These are phyloP conservation scores for Boletus rubropictus DNA, from an alignment of 768 basidiomycete species.

Conservation along the genomic window DNA sequence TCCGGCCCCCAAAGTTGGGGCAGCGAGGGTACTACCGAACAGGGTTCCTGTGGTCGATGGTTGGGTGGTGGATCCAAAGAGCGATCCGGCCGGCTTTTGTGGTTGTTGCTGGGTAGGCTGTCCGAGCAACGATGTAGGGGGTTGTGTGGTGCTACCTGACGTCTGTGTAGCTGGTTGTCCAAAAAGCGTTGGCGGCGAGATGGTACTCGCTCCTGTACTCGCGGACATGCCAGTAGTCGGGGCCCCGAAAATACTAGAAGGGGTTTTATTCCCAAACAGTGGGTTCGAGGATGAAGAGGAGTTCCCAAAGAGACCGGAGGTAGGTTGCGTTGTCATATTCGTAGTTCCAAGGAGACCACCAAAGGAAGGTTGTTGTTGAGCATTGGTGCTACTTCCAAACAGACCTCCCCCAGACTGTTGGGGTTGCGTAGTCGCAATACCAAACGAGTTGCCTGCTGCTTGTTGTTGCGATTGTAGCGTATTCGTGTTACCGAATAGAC, in stretches of 20 bases:
- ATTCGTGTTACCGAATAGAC: slow-evolving; percentile 22
- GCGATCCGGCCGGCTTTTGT: slow-evolving; percentile 20
- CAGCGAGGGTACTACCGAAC: slow-evolving; percentile 31
- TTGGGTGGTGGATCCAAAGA: slow-evolving; percentile 30
- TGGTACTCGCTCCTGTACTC: slow-evolving; percentile 5
- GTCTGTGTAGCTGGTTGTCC: slow-evolving; percentile 22
- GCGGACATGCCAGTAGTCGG: slow-evolving; percentile 21
- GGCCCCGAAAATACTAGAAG: slow-evolving; percentile 26
- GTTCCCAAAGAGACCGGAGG: slow-evolving; percentile 28
- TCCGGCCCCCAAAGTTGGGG: slow-evolving; percentile 31
- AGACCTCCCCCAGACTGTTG: slow-evolving; percentile 20
- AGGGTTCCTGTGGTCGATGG: slow-evolving; percentile 28
- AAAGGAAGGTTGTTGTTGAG: slow-evolving; percentile 21
- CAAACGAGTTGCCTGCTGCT: slow-evolving; percentile 18
- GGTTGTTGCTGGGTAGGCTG: slow-evolving; percentile 21
- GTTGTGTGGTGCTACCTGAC: slow-evolving; percentile 10
- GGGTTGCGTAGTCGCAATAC: slow-evolving; percentile 16
- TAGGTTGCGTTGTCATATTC: slow-evolving; percentile 13
- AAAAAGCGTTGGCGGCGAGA: slow-evolving; percentile 29
- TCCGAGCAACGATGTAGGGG: slow-evolving; percentile 18
- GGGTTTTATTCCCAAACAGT: slow-evolving; percentile 34
- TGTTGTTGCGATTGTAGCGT: slow-evolving; percentile 15
- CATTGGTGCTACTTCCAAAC: slow-evolving; percentile 9
- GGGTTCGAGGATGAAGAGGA: slow-evolving; percentile 25
- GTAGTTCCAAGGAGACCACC: slow-evolving; percentile 24